phyloP scores from a whole-genome alignment of 495 filamentous ascomycete genomes.

The Penicillium odoratum region DNA sequence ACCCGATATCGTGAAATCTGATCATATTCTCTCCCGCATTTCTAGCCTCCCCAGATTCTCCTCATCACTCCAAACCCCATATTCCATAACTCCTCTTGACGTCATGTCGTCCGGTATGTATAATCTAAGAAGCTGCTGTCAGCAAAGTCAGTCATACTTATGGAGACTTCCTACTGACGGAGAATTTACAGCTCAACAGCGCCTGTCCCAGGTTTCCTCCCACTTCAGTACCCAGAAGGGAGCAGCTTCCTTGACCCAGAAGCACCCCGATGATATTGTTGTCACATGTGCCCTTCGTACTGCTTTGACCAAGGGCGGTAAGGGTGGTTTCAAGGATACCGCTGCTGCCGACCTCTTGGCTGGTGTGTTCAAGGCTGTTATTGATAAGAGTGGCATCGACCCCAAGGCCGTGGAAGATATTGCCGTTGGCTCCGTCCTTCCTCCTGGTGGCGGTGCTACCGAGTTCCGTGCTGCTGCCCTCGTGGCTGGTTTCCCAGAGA shows the following conservation, averaged over 20 bases:
- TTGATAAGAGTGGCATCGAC: conserved; percentile 83
- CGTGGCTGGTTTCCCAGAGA: conserved; percentile 86
- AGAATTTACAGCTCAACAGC: conserved; percentile 52
- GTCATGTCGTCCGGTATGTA: conserved; percentile 47
- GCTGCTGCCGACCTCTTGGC: conserved; percentile 80
- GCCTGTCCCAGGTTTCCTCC: conserved; percentile 62
- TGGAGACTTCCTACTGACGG: neutral
- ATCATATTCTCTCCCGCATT: conserved; percentile 4
- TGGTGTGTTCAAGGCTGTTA: conserved; percentile 75
- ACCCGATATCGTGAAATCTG: conserved; percentile 10
- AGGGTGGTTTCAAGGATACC: conserved; percentile 95
- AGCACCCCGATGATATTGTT: conserved; percentile 77
- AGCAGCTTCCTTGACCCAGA: conserved; percentile 54
- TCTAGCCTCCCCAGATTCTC: conserved; percentile 14
- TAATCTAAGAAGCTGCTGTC: neutral
- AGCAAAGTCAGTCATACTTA: neutral
- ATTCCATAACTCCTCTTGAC: conserved; percentile 24
- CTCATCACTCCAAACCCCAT: conserved; percentile 13
- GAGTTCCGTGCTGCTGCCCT: conserved; percentile 93
- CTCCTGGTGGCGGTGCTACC: conserved; percentile 92
- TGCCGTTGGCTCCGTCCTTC: conserved; percentile 85
- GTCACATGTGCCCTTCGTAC: conserved; percentile 91
- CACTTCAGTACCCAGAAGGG: conserved; percentile 57
- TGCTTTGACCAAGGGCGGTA: conserved; percentile 87
- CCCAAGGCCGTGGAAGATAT: conserved; percentile 86